Base-by-base conservation (phyloP, 352 stramenopile genomes). In the Phytophthora sojae region DNA sequence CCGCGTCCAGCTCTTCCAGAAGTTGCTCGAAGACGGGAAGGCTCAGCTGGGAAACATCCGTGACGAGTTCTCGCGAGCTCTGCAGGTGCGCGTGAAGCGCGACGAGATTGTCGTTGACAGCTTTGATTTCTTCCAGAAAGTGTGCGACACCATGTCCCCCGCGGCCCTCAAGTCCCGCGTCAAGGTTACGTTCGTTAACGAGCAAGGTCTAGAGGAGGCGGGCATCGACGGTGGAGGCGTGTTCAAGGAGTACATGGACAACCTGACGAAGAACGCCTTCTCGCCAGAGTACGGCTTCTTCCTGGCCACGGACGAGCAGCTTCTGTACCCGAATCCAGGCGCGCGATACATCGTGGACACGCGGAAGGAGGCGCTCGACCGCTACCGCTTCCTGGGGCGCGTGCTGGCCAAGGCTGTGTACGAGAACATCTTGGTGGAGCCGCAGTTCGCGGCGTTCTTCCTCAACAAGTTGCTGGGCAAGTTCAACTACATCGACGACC, bases 221-320 rank as follows among this genome's bases (percentile, higher is more conserved):
- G 97, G 98, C 17, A 98, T 99, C 59, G 98, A 99, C 76, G 93
- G 97, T 32, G 98, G 98, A 11, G 98, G 98, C 4, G 86, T 99
- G 6, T 99, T 99, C 69, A 99, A 99, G 79, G 98, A 99, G 65
- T 99, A 97, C 67, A 76, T 99, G 76, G 93, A 98, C 79, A 57
- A 73, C 47, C 79, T 99, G 15, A 97, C 86, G 30, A 94, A 89
- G 21, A 80, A 89, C 50, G 94, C 93, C 5, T 99, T 99, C 29
- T 90, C 85, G 0, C 85, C 85, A 3, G 81, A 93, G 64, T 86
- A 82, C 30, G 79, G 79, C 6, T 85, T 82, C 30, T 99, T 99
- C 74, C 55, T 92, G 7, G 75, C 80, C 50, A 98, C 92, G 7
- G 75, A 86, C 17, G 79, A 93, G 7, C 86, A 90, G 5, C 66